Evolutionary conservation across 2,329 filamentous ascomycete genomes (phyloP).

Genomic region (Graphiopsis chlorocephala): DNA sequence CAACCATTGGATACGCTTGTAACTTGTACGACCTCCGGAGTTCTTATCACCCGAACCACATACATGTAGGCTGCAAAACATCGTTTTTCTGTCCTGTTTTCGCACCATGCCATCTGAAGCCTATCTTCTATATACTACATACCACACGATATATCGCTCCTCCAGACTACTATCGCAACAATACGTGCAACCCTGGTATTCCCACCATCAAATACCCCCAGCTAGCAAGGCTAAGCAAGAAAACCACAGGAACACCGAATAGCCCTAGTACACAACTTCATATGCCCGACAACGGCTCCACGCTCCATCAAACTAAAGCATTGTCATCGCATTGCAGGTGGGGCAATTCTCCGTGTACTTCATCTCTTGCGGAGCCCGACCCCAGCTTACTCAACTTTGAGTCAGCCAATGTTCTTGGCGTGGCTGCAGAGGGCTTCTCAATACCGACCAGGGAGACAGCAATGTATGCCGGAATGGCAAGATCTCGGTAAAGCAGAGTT

Average conservation of each 20-base stretch:
- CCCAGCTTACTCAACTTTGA: constrained; percentile 7
- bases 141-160: neutral
- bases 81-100: neutral
- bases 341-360: neutral
- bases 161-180: neutral
- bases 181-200: neutral
- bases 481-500: neutral
- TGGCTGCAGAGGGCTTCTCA: neutral
- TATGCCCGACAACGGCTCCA: neutral
- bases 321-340: neutral
- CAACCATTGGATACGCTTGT: neutral
- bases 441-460: neutral
- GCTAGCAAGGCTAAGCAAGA: neutral
- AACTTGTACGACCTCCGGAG: neutral
- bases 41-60: neutral
- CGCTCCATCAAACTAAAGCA: neutral
- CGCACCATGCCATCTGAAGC: neutral
- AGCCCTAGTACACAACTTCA: neutral
- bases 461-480: neutral
- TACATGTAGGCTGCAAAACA: neutral
- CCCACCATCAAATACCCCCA: neutral
- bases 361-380: neutral
- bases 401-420: constrained; percentile 9
- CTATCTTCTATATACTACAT: neutral
- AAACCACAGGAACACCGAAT: neutral